A percentile compares a stretch with the other conserved stretches of the same genome.
phyloP scores from a whole-genome alignment of 2,329 filamentous ascomycete genomes.

The Diaporthe ampelina region DNA sequence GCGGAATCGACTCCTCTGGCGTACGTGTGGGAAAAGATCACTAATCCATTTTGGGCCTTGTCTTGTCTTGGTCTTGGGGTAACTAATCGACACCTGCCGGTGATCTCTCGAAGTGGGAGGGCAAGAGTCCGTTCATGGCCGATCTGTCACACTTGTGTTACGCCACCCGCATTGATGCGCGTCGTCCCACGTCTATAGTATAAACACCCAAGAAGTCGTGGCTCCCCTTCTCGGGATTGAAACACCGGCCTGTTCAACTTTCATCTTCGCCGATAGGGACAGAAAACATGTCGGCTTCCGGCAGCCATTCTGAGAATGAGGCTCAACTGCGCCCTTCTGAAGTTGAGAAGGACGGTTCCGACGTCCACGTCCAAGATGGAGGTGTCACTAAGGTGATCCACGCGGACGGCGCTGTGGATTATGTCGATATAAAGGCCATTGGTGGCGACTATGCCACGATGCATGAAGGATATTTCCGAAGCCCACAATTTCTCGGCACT shows the following conservation, averaged over 20 bases:
- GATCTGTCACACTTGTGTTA: too few relatives aligned
- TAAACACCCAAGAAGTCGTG: neutral
- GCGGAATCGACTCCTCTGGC: too few relatives aligned
- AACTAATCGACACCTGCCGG: neutral
- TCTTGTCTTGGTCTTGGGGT: too few relatives aligned
- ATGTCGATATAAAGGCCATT: slow-evolving; percentile 57
- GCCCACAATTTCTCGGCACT: slow-evolving; percentile 57
- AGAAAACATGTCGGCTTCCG: neutral
- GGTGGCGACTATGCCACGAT: slow-evolving; percentile 57
- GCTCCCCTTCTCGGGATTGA: neutral
- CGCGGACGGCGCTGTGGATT: slow-evolving; percentile 58
- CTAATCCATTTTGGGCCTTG: neutral
- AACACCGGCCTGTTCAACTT: neutral
- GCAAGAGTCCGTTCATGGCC: too few relatives aligned
- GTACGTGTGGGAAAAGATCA: neutral
- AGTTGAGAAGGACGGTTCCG: neutral
- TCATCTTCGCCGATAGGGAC: neutral
- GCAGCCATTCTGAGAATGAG: neutral
- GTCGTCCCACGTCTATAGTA: neutral
- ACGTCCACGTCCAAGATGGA: neutral
- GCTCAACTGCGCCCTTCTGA: neutral
- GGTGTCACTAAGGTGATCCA: slow-evolving; percentile 51
- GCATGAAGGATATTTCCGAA: slow-evolving; percentile 58
- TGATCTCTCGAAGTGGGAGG: neutral
- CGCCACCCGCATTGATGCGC: too few relatives aligned